Conservation (phyloP, 2,329 filamentous ascomycete genomes). For the Elsinoe arachidis region DNA sequence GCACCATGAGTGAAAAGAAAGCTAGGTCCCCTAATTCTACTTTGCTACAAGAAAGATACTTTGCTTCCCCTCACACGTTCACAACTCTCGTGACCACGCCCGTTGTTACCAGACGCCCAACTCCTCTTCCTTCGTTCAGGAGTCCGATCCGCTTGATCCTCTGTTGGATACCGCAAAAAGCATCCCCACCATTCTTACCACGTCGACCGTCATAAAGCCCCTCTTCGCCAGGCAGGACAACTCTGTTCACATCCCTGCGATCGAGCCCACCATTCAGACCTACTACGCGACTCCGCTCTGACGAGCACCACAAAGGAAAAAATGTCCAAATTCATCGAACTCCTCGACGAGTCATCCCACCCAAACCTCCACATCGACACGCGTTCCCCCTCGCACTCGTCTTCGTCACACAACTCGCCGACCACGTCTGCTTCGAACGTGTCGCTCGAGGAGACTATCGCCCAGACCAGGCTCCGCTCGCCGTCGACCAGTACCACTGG, state of each 20-base stretch:
- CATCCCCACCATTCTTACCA: background rate
- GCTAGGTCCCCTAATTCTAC: background rate
- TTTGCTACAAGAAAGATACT: background rate
- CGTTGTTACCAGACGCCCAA: background rate
- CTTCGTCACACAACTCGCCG: background rate
- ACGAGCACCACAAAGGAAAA: background rate
- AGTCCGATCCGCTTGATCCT: background rate
- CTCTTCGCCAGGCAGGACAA: background rate
- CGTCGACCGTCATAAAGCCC: background rate
- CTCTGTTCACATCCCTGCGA: background rate
- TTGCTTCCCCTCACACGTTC: background rate
- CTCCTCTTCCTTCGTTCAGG: conserved; percentile 4
- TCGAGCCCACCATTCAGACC: background rate
- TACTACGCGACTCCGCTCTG: background rate
- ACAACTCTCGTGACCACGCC: background rate
- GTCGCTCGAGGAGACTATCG: conserved; percentile 16
- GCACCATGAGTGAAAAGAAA: background rate
- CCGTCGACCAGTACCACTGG: conserved; percentile 7
- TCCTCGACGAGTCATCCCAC: conserved; percentile 11
- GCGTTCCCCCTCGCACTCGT: background rate
- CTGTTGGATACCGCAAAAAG: background rate
- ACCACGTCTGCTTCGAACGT: conserved; percentile 12
- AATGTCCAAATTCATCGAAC: conserved; percentile 17
- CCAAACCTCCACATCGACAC: background rate
- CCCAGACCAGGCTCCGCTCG: conserved; percentile 15